Evolutionary conservation across 139 green algal genomes (phyloP).

Genomic region (Trebouxia sp.): DNA sequence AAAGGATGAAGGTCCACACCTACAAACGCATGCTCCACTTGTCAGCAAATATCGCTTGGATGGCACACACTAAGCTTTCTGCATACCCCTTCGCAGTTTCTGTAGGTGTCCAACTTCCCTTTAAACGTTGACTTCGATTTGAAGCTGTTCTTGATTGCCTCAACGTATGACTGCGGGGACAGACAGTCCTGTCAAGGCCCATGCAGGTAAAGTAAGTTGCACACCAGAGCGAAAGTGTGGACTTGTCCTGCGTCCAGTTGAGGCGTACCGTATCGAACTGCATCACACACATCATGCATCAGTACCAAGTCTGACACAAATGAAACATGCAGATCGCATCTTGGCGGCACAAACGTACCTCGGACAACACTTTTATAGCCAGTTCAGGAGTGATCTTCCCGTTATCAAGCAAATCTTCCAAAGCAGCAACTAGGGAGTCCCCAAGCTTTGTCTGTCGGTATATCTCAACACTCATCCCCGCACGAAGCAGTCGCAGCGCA

Average conservation of each 20-base stretch:
- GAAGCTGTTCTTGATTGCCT: conserved; percentile 32
- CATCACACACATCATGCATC: too few relatives aligned
- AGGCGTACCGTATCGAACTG: conserved; percentile 10
- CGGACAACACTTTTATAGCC: conserved; percentile 43
- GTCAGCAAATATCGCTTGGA: not conserved
- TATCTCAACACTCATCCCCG: not conserved
- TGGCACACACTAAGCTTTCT: conserved; percentile 48
- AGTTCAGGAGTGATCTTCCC: conserved; percentile 50
- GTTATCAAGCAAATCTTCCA: conserved; percentile 46
- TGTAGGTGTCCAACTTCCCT: conserved; percentile 58
- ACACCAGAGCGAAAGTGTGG: too few relatives aligned
- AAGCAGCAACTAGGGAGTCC: conserved; percentile 46
- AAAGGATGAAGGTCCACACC: conserved; percentile 61
- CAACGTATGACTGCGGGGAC: not conserved
- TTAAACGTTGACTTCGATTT: conserved; percentile 40
- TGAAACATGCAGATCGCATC: not conserved
- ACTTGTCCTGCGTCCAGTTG: too few relatives aligned
- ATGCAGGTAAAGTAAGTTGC: too few relatives aligned
- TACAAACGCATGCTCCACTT: not conserved
- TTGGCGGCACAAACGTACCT: conserved; percentile 35
- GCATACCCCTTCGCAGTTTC: conserved; percentile 59
- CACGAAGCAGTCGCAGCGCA: not conserved
- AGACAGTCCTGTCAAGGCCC: not conserved
- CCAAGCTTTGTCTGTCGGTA: conserved; percentile 44
- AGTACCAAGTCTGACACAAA: not conserved